phyloP scores from a whole-genome alignment of 1,139 yeast genomes.

The Trichomonascaceae sp. region DNA sequence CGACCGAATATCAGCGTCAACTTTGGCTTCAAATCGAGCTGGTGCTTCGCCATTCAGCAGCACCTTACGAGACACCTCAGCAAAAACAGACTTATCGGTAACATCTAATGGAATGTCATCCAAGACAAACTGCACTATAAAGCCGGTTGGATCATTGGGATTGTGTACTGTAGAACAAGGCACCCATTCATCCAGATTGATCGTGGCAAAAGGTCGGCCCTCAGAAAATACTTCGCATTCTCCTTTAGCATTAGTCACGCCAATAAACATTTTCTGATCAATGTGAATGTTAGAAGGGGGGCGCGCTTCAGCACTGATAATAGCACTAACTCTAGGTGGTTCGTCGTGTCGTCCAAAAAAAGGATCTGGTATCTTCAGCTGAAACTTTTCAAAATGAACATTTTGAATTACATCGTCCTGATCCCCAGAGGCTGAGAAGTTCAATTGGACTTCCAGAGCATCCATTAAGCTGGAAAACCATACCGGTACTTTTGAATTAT shows the following conservation, averaged over 20 bases:
- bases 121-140: constrained; percentile 24
- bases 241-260: constrained; percentile 26
- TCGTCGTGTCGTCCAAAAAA: constrained; percentile 14
- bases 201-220: constrained; percentile 26
- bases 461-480: constrained; percentile 18
- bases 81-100: constrained; percentile 26
- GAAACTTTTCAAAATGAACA: constrained; percentile 21
- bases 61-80: constrained; percentile 26
- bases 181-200: constrained; percentile 31
- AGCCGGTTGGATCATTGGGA: constrained; percentile 15
- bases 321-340: constrained; percentile 23
- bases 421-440: constrained; percentile 8
- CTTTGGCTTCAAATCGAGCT: constrained; percentile 28
- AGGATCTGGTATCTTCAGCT: constrained; percentile 20
- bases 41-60: constrained; percentile 26
- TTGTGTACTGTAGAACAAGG: constrained; percentile 26
- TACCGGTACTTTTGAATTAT: constrained; percentile 14
- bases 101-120: constrained; percentile 30
- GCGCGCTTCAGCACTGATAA: constrained; percentile 18
- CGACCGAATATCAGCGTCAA: constrained; percentile 37
- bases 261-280: constrained; percentile 14
- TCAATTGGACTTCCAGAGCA: constrained; percentile 14
- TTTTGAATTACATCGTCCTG: constrained; percentile 21
- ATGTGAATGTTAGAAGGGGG: constrained; percentile 20
- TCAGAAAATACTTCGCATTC: constrained; percentile 26